Evolutionary conservation across 192 early-diverging fungal species (phyloP), one percentile per base, ranked within the genome.

Genomic region (Pilaira anomala): DNA sequence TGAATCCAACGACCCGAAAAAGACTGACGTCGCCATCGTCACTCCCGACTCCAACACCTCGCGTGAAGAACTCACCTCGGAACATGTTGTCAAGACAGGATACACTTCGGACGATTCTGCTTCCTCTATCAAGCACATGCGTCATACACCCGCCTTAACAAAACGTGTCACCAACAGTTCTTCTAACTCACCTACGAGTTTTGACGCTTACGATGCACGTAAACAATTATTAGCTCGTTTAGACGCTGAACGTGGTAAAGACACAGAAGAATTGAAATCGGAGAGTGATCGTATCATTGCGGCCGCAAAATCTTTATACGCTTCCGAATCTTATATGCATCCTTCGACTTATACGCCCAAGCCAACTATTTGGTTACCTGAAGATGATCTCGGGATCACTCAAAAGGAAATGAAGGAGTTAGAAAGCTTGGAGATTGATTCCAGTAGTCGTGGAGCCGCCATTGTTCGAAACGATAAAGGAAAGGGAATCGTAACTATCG

Each of bases 351-450:
- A 62, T 9, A 48, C 48, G 13, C 58, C 51, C 2, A 76, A 76
- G 19, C 71, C 68, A 6, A 74, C 78, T 18, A 75, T 82, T 3
- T 82, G 80, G 80, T 29, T 82, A n/a, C 78, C 80, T 22, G 56
- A 72, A 49, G 80, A 82, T 41, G 73, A 76, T 14, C 40, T 70
- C 8, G 73, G 76, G 1, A 50, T 82, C n/a, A 57, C 75, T 11
- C 66, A 71, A 18, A 28, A n/a, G 7, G 67, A 74, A 40, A 63
- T 82, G 28, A 50, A 48, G 2, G 53, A 74, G 13, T 33, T 82
- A 25, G 30, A 48, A n/a, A 19, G 55, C 8, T 39, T 51, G 4
- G 71, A 68, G 7, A 75, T 82, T 16, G 44, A 63, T 33, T 62
- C 69, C 1, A 66, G 75, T 1, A 71, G 67, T 1, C 60, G 72